Conservation (phyloP, 192 early-diverging fungal species). For the Backusella parvicylindrica region DNA sequence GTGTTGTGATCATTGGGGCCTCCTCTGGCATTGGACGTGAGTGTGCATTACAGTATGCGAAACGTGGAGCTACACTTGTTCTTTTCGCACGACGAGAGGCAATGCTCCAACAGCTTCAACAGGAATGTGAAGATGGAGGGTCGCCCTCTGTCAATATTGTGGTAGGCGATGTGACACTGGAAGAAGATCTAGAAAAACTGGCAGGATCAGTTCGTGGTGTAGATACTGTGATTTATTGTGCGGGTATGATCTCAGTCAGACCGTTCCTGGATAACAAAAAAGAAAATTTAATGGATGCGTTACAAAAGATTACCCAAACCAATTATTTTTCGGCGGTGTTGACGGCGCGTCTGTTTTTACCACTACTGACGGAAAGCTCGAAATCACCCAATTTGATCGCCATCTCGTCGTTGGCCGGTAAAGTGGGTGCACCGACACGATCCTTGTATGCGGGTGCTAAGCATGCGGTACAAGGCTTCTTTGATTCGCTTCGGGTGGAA, state of each 20-base stretch:
- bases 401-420: conserved; percentile 72
- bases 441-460: conserved; percentile 78
- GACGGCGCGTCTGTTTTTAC: conserved; percentile 52
- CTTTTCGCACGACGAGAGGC: conserved; percentile 59
- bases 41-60: conserved; percentile 65
- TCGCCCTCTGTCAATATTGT: conserved; percentile 25
- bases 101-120: conserved; percentile 45
- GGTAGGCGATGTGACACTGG: conserved; percentile 56
- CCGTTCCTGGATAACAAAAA: conserved; percentile 51
- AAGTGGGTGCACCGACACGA: conserved; percentile 72
- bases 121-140: conserved; percentile 39
- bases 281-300: conserved; percentile 26
- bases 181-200: conserved; percentile 45
- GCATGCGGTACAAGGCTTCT: conserved; percentile 80
- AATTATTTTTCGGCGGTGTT: conserved; percentile 56
- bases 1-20: conserved; percentile 73
- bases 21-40: conserved; percentile 75
- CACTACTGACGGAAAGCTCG: conserved; percentile 44
- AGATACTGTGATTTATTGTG: conserved; percentile 75
- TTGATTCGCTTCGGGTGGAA: conserved; percentile 79
- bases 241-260: conserved; percentile 71
- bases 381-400: conserved; percentile 57
- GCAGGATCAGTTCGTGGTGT: conserved; percentile 34
- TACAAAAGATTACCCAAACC: conserved; percentile 49
- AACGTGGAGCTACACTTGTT: conserved; percentile 56